phyloP scores from a whole-genome alignment of 1,284 basidiomycete genomes.

The Vanrija pseudolonga region DNA sequence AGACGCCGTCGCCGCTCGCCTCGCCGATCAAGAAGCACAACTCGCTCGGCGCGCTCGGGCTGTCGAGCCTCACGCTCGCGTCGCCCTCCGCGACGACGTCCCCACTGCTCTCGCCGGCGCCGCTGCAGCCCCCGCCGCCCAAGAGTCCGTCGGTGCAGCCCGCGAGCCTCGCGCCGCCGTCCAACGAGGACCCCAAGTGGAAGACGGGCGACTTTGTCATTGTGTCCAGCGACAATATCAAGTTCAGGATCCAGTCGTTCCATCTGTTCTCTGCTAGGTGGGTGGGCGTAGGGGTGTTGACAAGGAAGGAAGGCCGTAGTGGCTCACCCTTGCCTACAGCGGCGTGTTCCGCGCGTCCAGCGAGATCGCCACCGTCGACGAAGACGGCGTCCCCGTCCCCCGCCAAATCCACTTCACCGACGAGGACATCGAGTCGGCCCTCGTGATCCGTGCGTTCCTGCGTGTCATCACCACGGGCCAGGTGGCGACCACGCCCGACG shows the following conservation, averaged over 20 bases:
- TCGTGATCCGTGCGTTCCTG: slow-evolving; percentile 8
- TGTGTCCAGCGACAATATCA: slow-evolving; percentile 6
- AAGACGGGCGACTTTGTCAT: slow-evolving; percentile 7
- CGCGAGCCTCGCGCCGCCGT: no score
- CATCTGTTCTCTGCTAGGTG: slow-evolving; percentile 8
- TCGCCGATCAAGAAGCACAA: no score
- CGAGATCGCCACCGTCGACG: background rate
- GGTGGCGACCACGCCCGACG: slow-evolving; percentile 4
- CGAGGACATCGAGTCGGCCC: slow-evolving; percentile 8
- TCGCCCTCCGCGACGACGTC: no score
- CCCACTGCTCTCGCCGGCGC: no score
- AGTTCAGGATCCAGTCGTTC: slow-evolving; percentile 3
- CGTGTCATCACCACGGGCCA: slow-evolving; percentile 8
- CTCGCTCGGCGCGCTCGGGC: no score
- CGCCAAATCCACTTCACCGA: slow-evolving; percentile 5
- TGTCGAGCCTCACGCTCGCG: no score
- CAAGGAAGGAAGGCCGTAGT: background rate
- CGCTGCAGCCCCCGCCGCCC: no score
- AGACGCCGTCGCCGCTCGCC: no score
- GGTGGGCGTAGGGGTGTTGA: background rate
- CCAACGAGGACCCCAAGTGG: background rate
- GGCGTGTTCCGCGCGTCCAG: slow-evolving; percentile 1
- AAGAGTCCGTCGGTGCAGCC: no score
- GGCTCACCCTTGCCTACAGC: background rate
- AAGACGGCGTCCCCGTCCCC: background rate